Evolutionary conservation across 257 asterid species (phyloP), one percentile per base, ranked within the genome.

Genomic region (Nicotiana attenuata): DNA sequence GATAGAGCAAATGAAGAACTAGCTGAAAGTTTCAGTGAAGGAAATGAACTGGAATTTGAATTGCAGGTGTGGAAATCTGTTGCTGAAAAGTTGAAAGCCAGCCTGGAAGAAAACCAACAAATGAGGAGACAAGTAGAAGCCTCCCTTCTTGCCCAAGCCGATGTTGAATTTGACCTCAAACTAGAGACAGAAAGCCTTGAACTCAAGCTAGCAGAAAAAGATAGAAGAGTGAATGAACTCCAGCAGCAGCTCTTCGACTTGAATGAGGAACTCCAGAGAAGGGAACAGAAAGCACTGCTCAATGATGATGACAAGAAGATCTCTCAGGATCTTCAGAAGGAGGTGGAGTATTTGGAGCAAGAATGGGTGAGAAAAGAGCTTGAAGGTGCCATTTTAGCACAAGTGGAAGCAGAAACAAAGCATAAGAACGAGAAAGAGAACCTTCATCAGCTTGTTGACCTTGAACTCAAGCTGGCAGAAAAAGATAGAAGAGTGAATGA

Each of bases 81-180:
- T 26, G 93, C 95, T 17, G 97, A 89, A 71, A 88, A 93, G 85
- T 56, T 94, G 89, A 92, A 91, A 86, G 84, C 84, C 45, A 91
- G 80, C 85, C 87, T 91, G 38, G 85, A 88, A 81, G 94, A 89
- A 77, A 89, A 88, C 86, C 89, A 85, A 60, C 88, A 85, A 73
- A 81, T 92, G 92, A 92, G 97, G 13, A 83, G 29, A 82, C 92
- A 94, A 84, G 87, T 96, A 24, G 99, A 96, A 91, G 92, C 96
- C 85, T 96, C 97, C 80, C 97, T 96, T 80, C 86, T 96, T 76
- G 88, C 91, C 59, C 92, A 96, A 75, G 86, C 86, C 52, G 96
- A 89, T 38, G 84, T 88, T 11, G 97, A 92, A 86, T 81, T 90
- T 79, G 88, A 76, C 84, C 95, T 96, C 47, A 92, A 90, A 83